Conservation (phyloP, 352 stramenopile genomes). For the Phytopythium litorale region DNA sequence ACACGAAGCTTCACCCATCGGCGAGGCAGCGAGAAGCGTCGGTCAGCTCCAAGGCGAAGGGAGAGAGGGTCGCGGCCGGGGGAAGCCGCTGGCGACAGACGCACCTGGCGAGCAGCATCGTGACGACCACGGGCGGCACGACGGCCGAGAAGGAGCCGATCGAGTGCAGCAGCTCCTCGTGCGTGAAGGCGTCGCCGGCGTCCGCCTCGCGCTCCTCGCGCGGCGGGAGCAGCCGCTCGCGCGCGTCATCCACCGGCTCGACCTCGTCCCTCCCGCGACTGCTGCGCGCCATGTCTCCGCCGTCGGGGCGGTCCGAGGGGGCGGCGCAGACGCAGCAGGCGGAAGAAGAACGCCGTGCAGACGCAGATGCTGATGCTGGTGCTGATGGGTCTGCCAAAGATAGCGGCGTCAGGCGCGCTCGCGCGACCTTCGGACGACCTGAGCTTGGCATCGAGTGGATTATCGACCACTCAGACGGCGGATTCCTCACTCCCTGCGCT, state of each 20-base stretch:
- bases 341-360: background rate
- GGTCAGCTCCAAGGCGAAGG: background rate
- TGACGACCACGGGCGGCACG: conserved; percentile 71
- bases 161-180: conserved; percentile 81
- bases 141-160: conserved; percentile 85
- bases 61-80: too few relatives aligned
- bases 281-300: conserved; percentile 5
- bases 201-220: conserved; percentile 13
- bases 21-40: background rate
- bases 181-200: conserved; percentile 52
- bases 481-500: background rate
- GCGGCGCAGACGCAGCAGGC: too few relatives aligned
- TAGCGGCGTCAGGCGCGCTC: background rate
- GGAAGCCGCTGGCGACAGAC: background rate
- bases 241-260: conserved; percentile 27
- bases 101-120: conserved; percentile 81
- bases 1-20: conserved; percentile 52
- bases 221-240: conserved; percentile 38
- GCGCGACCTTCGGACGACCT: conserved; percentile 2
- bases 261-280: background rate
- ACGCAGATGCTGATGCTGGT: background rate
- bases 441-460: background rate
- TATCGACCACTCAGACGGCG: background rate
- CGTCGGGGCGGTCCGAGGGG: background rate
- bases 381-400: background rate